Base-by-base conservation (phyloP, 345 rosid genomes). In the Citrus trifoliata region DNA sequence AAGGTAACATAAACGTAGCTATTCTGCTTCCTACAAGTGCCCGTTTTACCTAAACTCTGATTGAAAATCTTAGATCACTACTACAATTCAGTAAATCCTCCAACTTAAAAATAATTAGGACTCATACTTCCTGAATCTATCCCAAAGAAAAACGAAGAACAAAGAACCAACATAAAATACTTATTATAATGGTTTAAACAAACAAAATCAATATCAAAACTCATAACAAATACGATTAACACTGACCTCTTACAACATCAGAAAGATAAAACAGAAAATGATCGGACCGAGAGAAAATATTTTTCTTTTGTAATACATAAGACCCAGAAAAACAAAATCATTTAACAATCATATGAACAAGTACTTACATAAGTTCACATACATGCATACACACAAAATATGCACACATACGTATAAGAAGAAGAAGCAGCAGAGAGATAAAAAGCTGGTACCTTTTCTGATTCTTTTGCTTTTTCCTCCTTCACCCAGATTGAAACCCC, bases 391-490 rank as follows among this genome's bases (percentile, higher is more conserved):
- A 82, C 16, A 67, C 35, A 38, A 27, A 80, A 35, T 4, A 37
- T 18, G 33, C 8, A 68, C 12, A 40, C 37, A 30, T 13, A 48
- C 60, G 25, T 71, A 53, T 51, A 65, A 65, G 27, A 72, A 61
- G 66, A 35, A 61, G 66, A 24, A 42, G 27, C 32, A 73, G 6
- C 58, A 18, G 51, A 58, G 73, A 67, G 4, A 73, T 19, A 27
- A 53, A 74, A 70, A 58, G 71, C 10, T 25, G 6, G 61, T 69
- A 83, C 88, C 88, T 81, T 78, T 59, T 12, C 38, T 28, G 25
- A 25, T 16, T 46, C 35, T 42, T 30, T 21, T 46, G n/a, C 9
- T 48, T 48, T 53, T 30, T 33, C 3, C 51, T 61, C 37, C 68
- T 28, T 48, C 59, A 32, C 62, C 75, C 75, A 70, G 81, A 80